Evolutionary conservation across 768 basidiomycete genomes (phyloP).

Genomic region (Lyophyllum shimeji): DNA sequence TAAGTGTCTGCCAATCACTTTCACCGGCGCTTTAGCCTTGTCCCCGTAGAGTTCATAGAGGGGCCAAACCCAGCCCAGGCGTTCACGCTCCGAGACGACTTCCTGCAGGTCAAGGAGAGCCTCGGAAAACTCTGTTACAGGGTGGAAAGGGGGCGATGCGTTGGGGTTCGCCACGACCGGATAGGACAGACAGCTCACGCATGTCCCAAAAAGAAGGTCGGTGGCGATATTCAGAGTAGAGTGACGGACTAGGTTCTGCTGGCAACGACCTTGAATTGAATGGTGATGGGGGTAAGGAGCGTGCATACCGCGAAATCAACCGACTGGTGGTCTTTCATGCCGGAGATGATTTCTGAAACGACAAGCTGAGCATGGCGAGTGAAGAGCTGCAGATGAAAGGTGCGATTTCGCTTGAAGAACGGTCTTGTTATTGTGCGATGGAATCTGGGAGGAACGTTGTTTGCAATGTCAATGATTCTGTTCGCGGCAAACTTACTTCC

Average conservation of each 20-base stretch:
- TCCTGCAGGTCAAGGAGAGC: constrained; percentile 40
- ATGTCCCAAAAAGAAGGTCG: constrained; percentile 53
- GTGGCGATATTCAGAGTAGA: constrained; percentile 56
- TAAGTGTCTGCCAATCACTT: constrained; percentile 44
- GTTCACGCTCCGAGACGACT: constrained; percentile 27
- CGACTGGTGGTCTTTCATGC: constrained; percentile 28
- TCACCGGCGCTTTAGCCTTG: constrained; percentile 33
- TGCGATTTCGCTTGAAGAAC: constrained; percentile 42
- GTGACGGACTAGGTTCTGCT: constrained; percentile 43
- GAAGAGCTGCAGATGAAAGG: constrained; percentile 40
- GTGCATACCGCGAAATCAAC: constrained; percentile 39
- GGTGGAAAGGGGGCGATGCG: constrained; percentile 23
- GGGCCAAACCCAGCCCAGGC: constrained; percentile 43
- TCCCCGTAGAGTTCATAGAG: constrained; percentile 45
- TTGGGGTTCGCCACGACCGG: constrained; percentile 21
- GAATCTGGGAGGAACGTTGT: constrained; percentile 29
- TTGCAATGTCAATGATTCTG: neutral
- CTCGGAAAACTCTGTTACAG: constrained; percentile 33
- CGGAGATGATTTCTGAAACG: constrained; percentile 28
- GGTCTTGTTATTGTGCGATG: constrained; percentile 53
- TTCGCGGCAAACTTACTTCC: constrained; percentile 35
- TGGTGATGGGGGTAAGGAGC: neutral
- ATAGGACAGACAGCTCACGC: constrained; percentile 38
- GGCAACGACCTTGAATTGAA: neutral
- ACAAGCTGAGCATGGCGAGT: constrained; percentile 36